Evolutionary conservation across 306 rosid genomes (phyloP), one percentile per base, ranked within the genome.

Genomic region (Castanopsis chinensis): DNA sequence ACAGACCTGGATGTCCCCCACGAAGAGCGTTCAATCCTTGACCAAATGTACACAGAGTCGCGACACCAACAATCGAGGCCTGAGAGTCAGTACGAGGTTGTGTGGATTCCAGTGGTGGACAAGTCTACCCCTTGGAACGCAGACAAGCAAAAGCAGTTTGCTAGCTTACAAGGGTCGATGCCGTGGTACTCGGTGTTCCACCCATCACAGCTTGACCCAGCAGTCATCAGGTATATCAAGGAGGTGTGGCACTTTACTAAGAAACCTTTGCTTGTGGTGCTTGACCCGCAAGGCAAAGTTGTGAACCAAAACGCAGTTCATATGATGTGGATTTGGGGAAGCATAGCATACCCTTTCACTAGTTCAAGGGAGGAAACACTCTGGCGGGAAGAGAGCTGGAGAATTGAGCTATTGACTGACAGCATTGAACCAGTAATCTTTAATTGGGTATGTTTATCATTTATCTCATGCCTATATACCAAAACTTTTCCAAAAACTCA

Each of bases 251-350:
- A 68, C 60, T 91, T 88, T 81, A 58, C 18, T 53, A 82, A 85
- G 57, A 85, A 86, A 79, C 89, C 92, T 28, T 71, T 88, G 32
- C 83, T 90, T 56, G 90, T 87, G 25, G 94, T 81, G 78, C 54
- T 90, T 78, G 94, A 92, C 82, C 81, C 83, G 1, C 89, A 79
- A 55, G 97, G 97, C 4, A 85, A 76, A 59, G 82, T 86, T 37
- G 83, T 80, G 27, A 86, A 90, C 84, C 51, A 33, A 52, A 92
- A 92, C 74, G 97, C 97, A 43, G 65, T 92, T 12, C 90, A 90
- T 78, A 83, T 90, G 89, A 87, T 92, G 90, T 92, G 94, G 85
- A 87, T 92, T 35, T 92, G 91, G 91, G 92, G 97, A 88, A 88
- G 91, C 79, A 1, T 69, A 52, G 92, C 94, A 3, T 88, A 80